Base-by-base conservation (phyloP, 345 rosid genomes). In the Eucalyptus albens region DNA sequence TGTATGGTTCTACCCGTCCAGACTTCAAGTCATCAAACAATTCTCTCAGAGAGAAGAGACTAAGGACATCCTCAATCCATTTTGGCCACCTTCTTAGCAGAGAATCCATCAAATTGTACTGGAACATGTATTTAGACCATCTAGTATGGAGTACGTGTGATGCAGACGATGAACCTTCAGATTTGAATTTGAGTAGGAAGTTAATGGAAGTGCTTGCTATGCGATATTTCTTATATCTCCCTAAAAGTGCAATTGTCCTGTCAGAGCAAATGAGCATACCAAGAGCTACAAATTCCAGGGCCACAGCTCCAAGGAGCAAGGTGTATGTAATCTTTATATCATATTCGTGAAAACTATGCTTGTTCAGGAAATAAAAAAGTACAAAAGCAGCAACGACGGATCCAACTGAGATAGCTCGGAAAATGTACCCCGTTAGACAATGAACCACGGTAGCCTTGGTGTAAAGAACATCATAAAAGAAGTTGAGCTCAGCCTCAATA, bases 41-140 rank as follows among this genome's bases (percentile, higher is more conserved):
- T 55, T 21, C 59, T 0, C 59, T 0, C 0, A 55, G 5, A 55
- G 26, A 0, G 26, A 55, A 8, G 59, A 21, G 59, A 55, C 2
- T 1, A 55, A 55, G 59, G 59, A 1, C 2, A 21, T 19, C 4
- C 56, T 53, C 56, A 6, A 53, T 53, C 56, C 56, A 17, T 53
- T 8, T 53, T 3, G 56, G 9, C 56, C 56, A 53, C 1, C 6
- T 50, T 50, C 44, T 17, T 13, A 33, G 24, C 7, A 7, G 81
- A 31, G 81, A 69, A 33, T 33, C 81, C 5, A 69, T 69, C 81
- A 33, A 17, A 33, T 15, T 69, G 44, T 69, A 33, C 44, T 69
- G 44, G 44, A 10, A 69, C 44, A 69, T 16, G 4, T 44, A 31
- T 69, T 5, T 33, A 33, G 81, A 31, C 44, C 81, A 69, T 9